phyloP scores from a whole-genome alignment of 495 filamentous ascomycete species.

The Polyplosphaeria fusca region DNA sequence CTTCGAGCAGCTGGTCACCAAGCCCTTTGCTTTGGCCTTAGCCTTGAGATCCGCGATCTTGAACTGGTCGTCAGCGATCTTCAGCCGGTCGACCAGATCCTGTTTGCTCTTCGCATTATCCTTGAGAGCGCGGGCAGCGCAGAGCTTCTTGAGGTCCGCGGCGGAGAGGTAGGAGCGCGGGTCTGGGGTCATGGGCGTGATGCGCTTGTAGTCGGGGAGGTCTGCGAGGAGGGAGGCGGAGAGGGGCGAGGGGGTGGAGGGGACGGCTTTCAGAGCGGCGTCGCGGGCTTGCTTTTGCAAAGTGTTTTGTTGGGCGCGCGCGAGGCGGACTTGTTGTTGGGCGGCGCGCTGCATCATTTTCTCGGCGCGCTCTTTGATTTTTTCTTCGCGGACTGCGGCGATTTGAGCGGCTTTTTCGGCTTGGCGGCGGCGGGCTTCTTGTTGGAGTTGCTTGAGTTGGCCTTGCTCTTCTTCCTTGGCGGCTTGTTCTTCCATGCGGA shows the following conservation, averaged over 20 bases:
- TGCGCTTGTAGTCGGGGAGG: background rate
- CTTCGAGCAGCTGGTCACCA: background rate
- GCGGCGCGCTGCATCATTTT: conserved; percentile 4
- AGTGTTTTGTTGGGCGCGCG: conserved; percentile 1
- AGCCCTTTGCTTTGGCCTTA: background rate
- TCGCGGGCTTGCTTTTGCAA: background rate
- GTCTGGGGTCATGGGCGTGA: conserved; percentile 6
- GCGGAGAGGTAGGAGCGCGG: conserved; percentile 13
- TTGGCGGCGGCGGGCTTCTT: conserved; percentile 57
- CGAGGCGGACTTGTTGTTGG: background rate
- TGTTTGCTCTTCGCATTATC: background rate
- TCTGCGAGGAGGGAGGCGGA: background rate
- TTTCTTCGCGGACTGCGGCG: conserved; percentile 2
- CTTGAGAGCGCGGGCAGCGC: background rate
- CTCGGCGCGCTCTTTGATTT: conserved; percentile 5
- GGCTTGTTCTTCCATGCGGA: conserved; percentile 15
- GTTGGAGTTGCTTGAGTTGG: background rate
- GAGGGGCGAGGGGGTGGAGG: background rate
- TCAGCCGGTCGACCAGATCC: conserved; percentile 17
- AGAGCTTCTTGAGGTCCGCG: conserved; percentile 14
- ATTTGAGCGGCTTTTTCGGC: conserved; percentile 61
- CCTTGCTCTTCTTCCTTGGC: background rate
- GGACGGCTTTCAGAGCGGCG: background rate
- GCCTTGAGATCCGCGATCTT: background rate
- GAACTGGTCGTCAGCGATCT: conserved; percentile 7